Percentiles rank a stretch among this genome's conserved stretches.
These are phyloP conservation scores for Porphyridium purpureum DNA, from an alignment of 23 red algal genomes.

Conservation along the genomic window DNA sequence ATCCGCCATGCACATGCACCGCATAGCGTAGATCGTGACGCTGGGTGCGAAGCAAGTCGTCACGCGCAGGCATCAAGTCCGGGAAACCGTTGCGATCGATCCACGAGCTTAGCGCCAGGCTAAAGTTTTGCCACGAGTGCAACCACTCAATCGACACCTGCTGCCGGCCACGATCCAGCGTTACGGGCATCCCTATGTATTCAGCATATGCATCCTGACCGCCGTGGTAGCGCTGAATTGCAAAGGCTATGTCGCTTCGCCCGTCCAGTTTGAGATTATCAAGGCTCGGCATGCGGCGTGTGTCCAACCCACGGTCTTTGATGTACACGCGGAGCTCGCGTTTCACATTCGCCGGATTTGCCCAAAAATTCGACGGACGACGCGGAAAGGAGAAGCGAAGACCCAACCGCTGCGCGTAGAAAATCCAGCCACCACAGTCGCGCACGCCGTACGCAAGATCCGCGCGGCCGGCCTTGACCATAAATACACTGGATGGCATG, in stretches of 20 bases:
- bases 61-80: constrained; percentile 32
- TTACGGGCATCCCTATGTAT: constrained; percentile 4
- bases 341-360: constrained; percentile 17
- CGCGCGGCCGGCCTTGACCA: constrained; percentile 32
- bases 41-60: constrained; percentile 34
- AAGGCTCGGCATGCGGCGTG: constrained; percentile 12
- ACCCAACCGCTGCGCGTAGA: constrained; percentile 38
- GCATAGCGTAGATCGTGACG: constrained; percentile 51
- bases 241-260: constrained; percentile 68
- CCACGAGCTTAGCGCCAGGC: constrained; percentile 16
- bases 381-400: constrained; percentile 14
- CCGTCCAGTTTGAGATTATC: constrained; percentile 66
- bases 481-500: constrained; percentile 41
- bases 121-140: constrained; percentile 8
- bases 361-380: constrained; percentile 50
- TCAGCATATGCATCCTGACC: constrained; percentile 23
- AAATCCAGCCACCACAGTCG: constrained; percentile 57
- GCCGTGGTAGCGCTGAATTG: constrained; percentile 53
- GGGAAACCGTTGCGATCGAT: constrained; percentile 25
- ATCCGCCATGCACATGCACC: constrained; percentile 49
- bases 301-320: not conserved
- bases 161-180: no score
- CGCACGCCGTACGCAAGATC: constrained; percentile 62
- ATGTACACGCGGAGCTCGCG: constrained; percentile 36
- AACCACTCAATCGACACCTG: constrained; percentile 4